Conservation (phyloP, 2,329 filamentous ascomycete genomes). For the Colletotrichum kahawae region DNA sequence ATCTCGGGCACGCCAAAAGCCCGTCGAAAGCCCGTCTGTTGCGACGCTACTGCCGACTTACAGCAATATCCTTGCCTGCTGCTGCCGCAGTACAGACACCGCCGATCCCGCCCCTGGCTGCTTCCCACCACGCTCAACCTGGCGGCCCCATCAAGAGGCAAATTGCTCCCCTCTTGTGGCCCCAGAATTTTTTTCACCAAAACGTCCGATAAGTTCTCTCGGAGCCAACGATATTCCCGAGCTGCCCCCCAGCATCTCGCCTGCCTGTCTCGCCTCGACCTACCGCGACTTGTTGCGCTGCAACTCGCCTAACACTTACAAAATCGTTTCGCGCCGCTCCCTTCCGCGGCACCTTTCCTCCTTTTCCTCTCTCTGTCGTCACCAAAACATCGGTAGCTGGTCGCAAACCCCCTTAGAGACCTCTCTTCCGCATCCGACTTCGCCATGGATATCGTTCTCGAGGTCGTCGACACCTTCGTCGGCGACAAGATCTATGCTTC, state of each 20-base stretch:
- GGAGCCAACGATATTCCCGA: constrained; percentile 5
- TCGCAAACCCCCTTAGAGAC: neutral
- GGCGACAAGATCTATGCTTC: constrained; percentile 81
- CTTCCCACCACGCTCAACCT: neutral
- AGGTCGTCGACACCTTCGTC: constrained; percentile 80
- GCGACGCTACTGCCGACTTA: neutral
- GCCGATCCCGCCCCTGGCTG: constrained; percentile 6
- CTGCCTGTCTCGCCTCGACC: neutral
- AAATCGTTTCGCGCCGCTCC: neutral
- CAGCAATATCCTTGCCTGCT: neutral
- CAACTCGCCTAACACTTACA: neutral
- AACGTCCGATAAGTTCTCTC: constrained; percentile 6
- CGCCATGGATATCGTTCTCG: constrained; percentile 91
- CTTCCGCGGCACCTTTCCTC: neutral
- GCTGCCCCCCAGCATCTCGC: neutral
- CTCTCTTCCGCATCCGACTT: neutral
- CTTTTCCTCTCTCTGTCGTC: neutral
- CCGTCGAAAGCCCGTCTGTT: neutral
- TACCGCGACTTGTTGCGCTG: neutral
- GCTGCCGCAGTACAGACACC: neutral
- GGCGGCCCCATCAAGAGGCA: constrained; percentile 1
- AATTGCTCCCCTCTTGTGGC: neutral
- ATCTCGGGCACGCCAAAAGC: neutral
- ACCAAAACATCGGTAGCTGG: neutral
- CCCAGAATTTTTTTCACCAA: neutral